phyloP scores from a whole-genome alignment of 768 basidiomycete species.

The Rhizopogon roseolus region DNA sequence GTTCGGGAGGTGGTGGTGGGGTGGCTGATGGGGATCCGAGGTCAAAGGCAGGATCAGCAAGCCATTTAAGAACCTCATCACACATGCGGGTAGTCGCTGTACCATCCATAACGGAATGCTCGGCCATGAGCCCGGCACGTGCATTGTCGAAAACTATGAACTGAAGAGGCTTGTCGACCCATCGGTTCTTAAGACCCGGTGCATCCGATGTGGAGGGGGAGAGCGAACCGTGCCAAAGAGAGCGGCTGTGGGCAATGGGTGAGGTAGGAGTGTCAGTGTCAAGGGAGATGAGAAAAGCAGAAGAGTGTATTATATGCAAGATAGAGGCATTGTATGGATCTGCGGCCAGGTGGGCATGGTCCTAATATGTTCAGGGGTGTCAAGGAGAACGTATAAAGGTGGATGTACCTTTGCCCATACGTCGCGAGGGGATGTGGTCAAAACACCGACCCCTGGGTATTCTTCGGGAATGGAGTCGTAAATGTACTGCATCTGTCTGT shows the following conservation, averaged over 20 bases:
- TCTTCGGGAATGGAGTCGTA: slow-evolving; percentile 57
- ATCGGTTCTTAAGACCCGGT: slow-evolving; percentile 67
- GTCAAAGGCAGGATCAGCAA: slow-evolving; percentile 59
- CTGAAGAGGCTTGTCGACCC: slow-evolving; percentile 89
- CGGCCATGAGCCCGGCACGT: slow-evolving; percentile 84
- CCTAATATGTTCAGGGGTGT: slow-evolving; percentile 32
- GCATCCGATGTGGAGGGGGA: slow-evolving; percentile 11
- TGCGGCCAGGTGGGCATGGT: slow-evolving; percentile 56
- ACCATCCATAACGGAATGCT: slow-evolving; percentile 90
- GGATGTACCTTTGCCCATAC: slow-evolving; percentile 75
- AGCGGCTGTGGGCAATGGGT: slow-evolving; percentile 62
- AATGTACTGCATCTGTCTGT: slow-evolving; percentile 69
- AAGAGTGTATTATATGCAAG: slow-evolving; percentile 78
- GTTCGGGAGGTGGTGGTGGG: slow-evolving; percentile 30
- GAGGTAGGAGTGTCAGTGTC: slow-evolving; percentile 47
- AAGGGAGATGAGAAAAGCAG: slow-evolving; percentile 80
- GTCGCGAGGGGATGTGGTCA: slow-evolving; percentile 80
- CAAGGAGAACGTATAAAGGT: background rate
- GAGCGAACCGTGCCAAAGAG: slow-evolving; percentile 58
- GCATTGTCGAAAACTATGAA: slow-evolving; percentile 83
- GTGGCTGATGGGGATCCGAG: slow-evolving; percentile 35
- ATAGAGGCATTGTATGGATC: slow-evolving; percentile 59
- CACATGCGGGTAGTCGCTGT: slow-evolving; percentile 74
- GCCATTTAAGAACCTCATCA: slow-evolving; percentile 59
- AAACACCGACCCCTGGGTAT: slow-evolving; percentile 71